Evolutionary conservation across 75 land plant species (phyloP), one percentile per base, ranked within the genome.

Genomic region (Cryptomeria japonica): DNA sequence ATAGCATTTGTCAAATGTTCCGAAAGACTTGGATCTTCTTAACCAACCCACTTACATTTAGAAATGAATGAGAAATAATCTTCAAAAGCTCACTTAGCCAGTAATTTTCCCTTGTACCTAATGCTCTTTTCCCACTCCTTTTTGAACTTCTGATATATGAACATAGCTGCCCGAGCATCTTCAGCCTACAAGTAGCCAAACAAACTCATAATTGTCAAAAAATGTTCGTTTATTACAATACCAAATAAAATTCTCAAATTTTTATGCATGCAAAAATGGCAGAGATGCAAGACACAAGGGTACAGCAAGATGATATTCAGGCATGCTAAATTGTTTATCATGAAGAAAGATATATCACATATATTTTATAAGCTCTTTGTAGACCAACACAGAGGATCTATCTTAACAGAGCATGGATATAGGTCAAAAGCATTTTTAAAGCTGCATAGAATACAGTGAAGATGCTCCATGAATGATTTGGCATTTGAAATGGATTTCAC

Each of bases 111-210:
- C 51, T 82, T 82, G 31, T 86, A 85, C 79, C 92, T 95, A 36
- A 96, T 38, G 72, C 89, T 88, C 86, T 89, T 94, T 87, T 97
- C 98, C 98, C 98, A 97, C 68, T 93, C 92, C 70, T 92, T 94
- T 86, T 89, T 96, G 76, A 91, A 87, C 76, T 92, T 94, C 87
- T 93, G 94, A 87, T 97, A 97, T 31, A 97, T 89, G 85, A 88
- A 87, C 98, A 97, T 95, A 73, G 95, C 97, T 72, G 98, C 97
- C 34, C 97, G 94, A 44, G 99, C 97, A 94, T 97, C 99, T 88
- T 97, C 95, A 80, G 96, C 86, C 99, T 97, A 92, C 49, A 90
- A 87, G 37, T 78, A 89, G 51, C 16, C 51, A 46, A 46, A 82
- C 46, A 31, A 73, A 73, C 32, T 73, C 77, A 73, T 0, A 73